Base-by-base conservation (phyloP, 2,329 filamentous ascomycete species). In the Aspergillus ustus region DNA sequence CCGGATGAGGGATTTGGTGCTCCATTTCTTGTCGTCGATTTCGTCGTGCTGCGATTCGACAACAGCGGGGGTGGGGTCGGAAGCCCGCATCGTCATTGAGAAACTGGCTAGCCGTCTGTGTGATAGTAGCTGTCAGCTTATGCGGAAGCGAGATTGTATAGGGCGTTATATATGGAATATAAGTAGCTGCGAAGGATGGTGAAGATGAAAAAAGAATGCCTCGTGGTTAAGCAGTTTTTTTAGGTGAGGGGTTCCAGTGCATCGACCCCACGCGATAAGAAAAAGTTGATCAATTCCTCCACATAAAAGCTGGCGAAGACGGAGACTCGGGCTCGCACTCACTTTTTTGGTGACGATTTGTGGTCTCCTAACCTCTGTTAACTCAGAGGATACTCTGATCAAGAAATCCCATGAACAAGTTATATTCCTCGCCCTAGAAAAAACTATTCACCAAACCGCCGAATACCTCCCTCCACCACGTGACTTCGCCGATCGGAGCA, bases 1-100 rank as follows among this genome's bases (percentile, higher is more conserved):
- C n/a, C 68, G 69, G 37, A 79, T 60, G n/a, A 79, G 66, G 3
- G 69, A 66, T 19, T 67, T 67, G 43, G 72, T 44, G 5, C 61
- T 69, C 73, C 73, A 75, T 71, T 67, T 74, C 13, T 59, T 65
- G 7, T 72, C 63, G 19, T 60, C 45, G 25, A 66, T 45, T 34
- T 49, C 49, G 17, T 29, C 34, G 2, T 52, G 37, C 25, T 46
- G 6, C 50, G 45, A 44, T 50, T 43, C 45, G 45, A 48, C 43
- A 25, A 20, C 13, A 31, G 22, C 45, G 17, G 40, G 11, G 22
- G 31, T 25, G 25, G 17, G 59, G n/a, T 48, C 17, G 40, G 61
- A 43, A 49, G 62, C 57, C 51, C 60, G 61, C 63, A 64, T 67
- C 20, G 28, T 61, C 25, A 3, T 17, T 56, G 45, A 8, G 15